A percentile compares a stretch with the other conserved stretches of the same genome.
Conservation (phyloP, 768 basidiomycete genomes). For the Termitomyces heimii region DNA sequence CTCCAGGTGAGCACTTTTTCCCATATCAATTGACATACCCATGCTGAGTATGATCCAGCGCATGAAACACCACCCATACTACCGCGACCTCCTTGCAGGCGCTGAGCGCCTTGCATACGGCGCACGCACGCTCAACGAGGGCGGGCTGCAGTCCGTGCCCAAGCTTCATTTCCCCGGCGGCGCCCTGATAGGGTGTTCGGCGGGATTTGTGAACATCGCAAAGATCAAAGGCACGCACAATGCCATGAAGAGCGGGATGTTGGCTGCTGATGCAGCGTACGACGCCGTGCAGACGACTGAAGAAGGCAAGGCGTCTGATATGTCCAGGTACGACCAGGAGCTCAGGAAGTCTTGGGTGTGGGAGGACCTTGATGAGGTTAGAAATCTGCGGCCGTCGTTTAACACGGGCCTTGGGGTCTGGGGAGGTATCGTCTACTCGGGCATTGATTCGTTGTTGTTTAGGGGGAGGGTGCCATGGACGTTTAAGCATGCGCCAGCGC, state of each 20-base stretch:
- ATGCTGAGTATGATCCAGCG: slow-evolving; percentile 23
- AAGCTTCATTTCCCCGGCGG: slow-evolving; percentile 86
- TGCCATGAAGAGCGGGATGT: slow-evolving; percentile 98
- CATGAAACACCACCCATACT: slow-evolving; percentile 97
- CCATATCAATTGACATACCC: neutral
- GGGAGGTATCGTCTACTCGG: slow-evolving; percentile 88
- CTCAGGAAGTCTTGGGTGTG: slow-evolving; percentile 81
- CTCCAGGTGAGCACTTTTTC: slow-evolving; percentile 59
- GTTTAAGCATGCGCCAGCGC: slow-evolving; percentile 55
- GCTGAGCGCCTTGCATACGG: slow-evolving; percentile 82
- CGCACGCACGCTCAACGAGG: slow-evolving; percentile 86
- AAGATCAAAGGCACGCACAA: slow-evolving; percentile 99
- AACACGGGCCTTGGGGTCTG: slow-evolving; percentile 70
- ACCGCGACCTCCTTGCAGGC: slow-evolving; percentile 71
- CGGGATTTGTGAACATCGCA: slow-evolving; percentile 92
- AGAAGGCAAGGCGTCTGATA: slow-evolving; percentile 36
- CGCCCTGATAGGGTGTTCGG: slow-evolving; percentile 90
- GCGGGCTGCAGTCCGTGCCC: slow-evolving; percentile 89
- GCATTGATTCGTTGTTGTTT: slow-evolving; percentile 79
- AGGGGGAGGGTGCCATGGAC: slow-evolving; percentile 92
- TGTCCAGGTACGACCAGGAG: slow-evolving; percentile 66
- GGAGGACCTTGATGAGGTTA: slow-evolving; percentile 80
- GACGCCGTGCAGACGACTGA: slow-evolving; percentile 38
- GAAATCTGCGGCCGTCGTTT: slow-evolving; percentile 91
- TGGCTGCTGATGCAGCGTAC: slow-evolving; percentile 88